phyloP scores from a whole-genome alignment of 1,284 basidiomycete species.

The Rhodotorula glutinis region DNA sequence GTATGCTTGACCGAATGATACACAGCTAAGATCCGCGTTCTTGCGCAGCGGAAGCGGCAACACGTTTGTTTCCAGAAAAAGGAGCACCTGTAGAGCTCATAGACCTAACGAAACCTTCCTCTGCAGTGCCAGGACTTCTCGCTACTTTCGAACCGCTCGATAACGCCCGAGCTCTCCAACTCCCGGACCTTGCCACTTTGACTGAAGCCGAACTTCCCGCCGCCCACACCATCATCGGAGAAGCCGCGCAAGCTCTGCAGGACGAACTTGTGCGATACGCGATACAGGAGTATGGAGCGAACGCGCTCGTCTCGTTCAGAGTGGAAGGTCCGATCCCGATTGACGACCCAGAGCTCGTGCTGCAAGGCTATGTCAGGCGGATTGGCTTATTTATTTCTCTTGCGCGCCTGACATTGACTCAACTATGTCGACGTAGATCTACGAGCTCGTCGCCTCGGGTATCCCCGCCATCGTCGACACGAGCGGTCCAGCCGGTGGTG shows the following conservation, averaged over 20 bases:
- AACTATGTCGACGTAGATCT: neutral
- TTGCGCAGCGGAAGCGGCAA: no score
- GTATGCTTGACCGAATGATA: no score
- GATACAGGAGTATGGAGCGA: conserved; percentile 8
- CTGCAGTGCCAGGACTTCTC: conserved; percentile 2
- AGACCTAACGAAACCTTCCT: no score
- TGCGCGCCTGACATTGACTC: neutral
- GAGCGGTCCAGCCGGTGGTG: no score
- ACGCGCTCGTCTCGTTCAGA: neutral
- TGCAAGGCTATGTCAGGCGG: neutral
- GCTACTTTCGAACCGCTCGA: neutral
- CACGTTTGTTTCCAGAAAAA: no score
- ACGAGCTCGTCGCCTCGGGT: conserved; percentile 6
- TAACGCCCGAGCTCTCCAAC: neutral
- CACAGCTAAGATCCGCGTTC: no score
- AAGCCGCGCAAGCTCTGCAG: neutral
- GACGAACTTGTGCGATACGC: conserved; percentile 2
- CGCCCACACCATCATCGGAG: neutral
- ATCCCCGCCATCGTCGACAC: neutral
- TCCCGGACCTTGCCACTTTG: neutral
- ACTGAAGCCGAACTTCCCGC: neutral
- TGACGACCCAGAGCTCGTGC: neutral
- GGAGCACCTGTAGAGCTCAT: no score
- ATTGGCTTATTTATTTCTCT: no score
- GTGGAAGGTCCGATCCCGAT: neutral